These are phyloP conservation scores for Cryptococcus sp. DNA, from an alignment of 1,284 basidiomycete genomes.

Conservation along the genomic window DNA sequence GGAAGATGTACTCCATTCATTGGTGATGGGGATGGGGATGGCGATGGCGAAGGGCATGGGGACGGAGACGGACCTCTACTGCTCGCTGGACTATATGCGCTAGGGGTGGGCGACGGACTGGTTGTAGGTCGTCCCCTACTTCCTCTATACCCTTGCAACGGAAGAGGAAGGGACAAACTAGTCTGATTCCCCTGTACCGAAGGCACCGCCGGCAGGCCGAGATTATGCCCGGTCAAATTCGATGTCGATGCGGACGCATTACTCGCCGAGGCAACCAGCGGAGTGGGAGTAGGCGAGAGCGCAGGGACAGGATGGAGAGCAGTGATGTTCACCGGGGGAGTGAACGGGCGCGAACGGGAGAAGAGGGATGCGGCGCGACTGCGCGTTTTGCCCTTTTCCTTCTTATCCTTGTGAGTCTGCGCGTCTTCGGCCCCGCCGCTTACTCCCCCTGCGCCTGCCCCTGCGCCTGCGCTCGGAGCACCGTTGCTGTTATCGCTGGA, in stretches of 20 bases:
- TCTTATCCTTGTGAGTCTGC: conserved; percentile 1
- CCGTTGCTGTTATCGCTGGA: too few relatives aligned
- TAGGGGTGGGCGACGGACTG: too few relatives aligned
- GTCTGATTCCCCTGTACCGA: not conserved
- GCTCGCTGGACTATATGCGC: too few relatives aligned
- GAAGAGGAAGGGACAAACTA: too few relatives aligned
- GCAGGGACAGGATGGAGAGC: conserved; percentile 15
- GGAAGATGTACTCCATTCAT: too few relatives aligned
- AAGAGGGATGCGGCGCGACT: conserved; percentile 22
- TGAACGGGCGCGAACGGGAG: conserved; percentile 23
- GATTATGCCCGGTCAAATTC: not conserved
- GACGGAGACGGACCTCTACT: too few relatives aligned
- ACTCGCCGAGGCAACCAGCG: not conserved
- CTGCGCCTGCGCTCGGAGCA: not conserved
- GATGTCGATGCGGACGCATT: not conserved
- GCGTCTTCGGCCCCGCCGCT: not conserved
- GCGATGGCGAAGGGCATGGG: too few relatives aligned
- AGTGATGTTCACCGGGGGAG: conserved; percentile 22
- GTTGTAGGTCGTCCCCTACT: too few relatives aligned
- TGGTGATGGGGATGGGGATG: too few relatives aligned
- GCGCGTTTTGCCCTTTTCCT: conserved; percentile 13
- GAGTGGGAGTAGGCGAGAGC: not conserved
- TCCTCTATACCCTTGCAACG: too few relatives aligned
- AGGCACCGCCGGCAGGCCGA: not conserved
- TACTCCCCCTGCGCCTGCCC: not conserved